A percentile compares a stretch with the other conserved stretches of the same genome.
These are phyloP conservation scores for Cadophora malorum DNA, from an alignment of 2,329 filamentous ascomycete genomes.

Conservation along the genomic window DNA sequence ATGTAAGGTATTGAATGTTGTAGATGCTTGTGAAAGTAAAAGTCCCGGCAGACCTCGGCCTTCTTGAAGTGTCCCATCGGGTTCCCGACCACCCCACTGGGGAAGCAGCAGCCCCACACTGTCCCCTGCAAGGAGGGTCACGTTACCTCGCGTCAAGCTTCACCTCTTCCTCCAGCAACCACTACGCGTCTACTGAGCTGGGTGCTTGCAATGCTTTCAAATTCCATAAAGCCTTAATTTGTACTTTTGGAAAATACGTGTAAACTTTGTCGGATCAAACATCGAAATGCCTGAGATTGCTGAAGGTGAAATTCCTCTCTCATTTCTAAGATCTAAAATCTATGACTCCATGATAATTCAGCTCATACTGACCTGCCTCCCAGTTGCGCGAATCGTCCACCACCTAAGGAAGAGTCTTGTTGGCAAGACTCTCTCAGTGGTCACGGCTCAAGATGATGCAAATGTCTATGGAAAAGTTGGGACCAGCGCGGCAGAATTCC, in stretches of 20 bases:
- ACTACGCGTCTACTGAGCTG: neutral
- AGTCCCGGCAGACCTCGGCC: constrained; percentile 1
- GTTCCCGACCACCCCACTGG: neutral
- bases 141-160: constrained; percentile 5
- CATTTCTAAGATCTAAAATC: neutral
- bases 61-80: neutral
- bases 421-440: constrained; percentile 76
- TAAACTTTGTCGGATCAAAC: neutral
- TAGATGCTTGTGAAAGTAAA: constrained; percentile 25
- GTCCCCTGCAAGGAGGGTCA: neutral
- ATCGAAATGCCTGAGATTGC: constrained; percentile 66
- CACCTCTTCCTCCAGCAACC: neutral
- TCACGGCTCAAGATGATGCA: constrained; percentile 76
- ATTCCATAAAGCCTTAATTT: neutral
- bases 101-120: neutral
- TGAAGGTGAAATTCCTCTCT: constrained; percentile 52
- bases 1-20: neutral
- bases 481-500: constrained; percentile 76
- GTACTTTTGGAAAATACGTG: constrained; percentile 3
- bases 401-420: constrained; percentile 84
- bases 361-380: constrained; percentile 6
- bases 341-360: constrained; percentile 8
- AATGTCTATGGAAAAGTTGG: constrained; percentile 93
- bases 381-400: constrained; percentile 84
- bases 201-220: neutral